phyloP scores from a whole-genome alignment of 2,329 filamentous ascomycete genomes.

The Venturia effusa region DNA sequence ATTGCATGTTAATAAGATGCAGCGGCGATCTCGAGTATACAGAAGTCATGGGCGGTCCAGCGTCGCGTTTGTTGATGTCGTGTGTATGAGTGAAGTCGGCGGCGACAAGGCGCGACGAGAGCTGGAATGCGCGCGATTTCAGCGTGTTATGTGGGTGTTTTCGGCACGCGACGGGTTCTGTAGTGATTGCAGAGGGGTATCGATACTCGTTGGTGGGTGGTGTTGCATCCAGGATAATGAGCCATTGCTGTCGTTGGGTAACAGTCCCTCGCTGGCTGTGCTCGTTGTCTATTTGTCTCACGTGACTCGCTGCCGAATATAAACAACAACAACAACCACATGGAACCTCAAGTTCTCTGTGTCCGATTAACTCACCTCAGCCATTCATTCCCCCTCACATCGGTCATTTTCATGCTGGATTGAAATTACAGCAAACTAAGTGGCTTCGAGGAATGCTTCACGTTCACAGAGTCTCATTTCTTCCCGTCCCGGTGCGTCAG shows the following conservation, averaged over 20 bases:
- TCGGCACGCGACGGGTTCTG: background rate
- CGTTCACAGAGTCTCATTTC: background rate
- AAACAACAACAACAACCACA: too few relatives aligned
- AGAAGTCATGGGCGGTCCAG: conserved; percentile 22
- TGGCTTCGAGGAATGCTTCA: background rate
- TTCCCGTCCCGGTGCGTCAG: background rate
- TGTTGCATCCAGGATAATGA: background rate
- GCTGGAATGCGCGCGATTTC: background rate
- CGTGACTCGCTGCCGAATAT: too few relatives aligned
- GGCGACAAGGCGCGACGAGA: background rate
- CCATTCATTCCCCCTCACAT: background rate
- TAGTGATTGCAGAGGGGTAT: conserved; percentile 3
- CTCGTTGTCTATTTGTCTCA: too few relatives aligned
- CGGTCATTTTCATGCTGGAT: background rate
- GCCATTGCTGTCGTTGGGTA: background rate
- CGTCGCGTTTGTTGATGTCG: conserved; percentile 5
- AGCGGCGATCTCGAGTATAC: conserved; percentile 31
- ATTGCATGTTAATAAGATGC: conserved; percentile 37
- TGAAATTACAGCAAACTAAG: background rate
- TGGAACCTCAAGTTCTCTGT: too few relatives aligned
- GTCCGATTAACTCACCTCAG: too few relatives aligned
- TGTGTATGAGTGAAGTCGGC: background rate
- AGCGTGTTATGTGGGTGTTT: background rate
- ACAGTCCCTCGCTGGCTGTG: too few relatives aligned
- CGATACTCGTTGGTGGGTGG: background rate